These are phyloP conservation scores for Diaporthe citriasiana DNA, from an alignment of 2,329 filamentous ascomycete species.

Conservation along the genomic window DNA sequence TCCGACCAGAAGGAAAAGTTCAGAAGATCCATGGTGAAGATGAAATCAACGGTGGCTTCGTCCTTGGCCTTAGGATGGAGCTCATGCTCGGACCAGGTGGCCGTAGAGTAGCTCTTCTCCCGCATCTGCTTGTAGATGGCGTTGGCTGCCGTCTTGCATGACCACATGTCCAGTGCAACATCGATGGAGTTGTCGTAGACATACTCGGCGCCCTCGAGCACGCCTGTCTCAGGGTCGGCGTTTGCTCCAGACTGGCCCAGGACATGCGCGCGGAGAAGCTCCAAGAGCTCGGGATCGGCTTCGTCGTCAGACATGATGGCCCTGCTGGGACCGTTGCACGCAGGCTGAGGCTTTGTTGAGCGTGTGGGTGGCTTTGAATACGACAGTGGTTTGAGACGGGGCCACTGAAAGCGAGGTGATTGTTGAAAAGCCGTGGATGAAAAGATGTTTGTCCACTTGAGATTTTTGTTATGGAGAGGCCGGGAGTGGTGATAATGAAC, in stretches of 20 bases:
- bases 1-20: slow-evolving; percentile 99
- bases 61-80: slow-evolving; percentile 89
- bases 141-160: slow-evolving; percentile 85
- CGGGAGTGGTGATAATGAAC: slow-evolving; percentile 30
- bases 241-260: slow-evolving; percentile 69
- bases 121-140: slow-evolving; percentile 87
- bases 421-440: neutral
- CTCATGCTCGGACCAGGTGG: slow-evolving; percentile 89
- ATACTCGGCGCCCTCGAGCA: slow-evolving; percentile 85
- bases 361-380: slow-evolving; percentile 7
- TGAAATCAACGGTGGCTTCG: slow-evolving; percentile 86
- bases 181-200: slow-evolving; percentile 95
- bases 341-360: neutral
- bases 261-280: slow-evolving; percentile 85
- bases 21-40: slow-evolving; percentile 96
- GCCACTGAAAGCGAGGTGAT: neutral
- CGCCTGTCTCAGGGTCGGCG: slow-evolving; percentile 80
- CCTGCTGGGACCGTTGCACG: slow-evolving; percentile 11
- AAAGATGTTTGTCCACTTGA: slow-evolving; percentile 24
- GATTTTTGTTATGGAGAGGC: slow-evolving; percentile 7
- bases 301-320: slow-evolving; percentile 94
- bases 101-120: slow-evolving; percentile 84
- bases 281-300: slow-evolving; percentile 88
- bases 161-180: slow-evolving; percentile 86
- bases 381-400: neutral